phyloP scores from a whole-genome alignment of 2,329 filamentous ascomycete species.

The Keithomyces neogunnii region DNA sequence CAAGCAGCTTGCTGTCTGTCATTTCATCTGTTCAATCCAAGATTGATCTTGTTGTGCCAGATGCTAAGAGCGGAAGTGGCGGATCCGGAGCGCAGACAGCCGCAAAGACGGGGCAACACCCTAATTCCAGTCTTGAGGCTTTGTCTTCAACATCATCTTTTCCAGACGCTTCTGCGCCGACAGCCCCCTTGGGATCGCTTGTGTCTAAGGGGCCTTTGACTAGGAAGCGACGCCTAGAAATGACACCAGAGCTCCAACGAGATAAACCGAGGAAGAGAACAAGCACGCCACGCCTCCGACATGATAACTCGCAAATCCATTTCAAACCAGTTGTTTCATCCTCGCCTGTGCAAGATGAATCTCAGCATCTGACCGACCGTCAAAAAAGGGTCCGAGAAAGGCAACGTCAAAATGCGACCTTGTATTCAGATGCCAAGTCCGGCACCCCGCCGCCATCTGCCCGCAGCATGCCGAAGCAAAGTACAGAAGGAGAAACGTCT shows the following conservation, averaged over 20 bases:
- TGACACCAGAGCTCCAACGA: slow-evolving; percentile 16
- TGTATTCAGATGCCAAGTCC: slow-evolving; percentile 62
- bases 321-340: slow-evolving; percentile 63
- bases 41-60: slow-evolving; percentile 37
- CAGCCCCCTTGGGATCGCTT: slow-evolving; percentile 8
- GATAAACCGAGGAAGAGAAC: slow-evolving; percentile 17
- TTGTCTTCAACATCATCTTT: slow-evolving; percentile 22
- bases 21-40: slow-evolving; percentile 52
- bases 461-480: slow-evolving; percentile 10
- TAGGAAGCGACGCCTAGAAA: slow-evolving; percentile 20
- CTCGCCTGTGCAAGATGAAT: slow-evolving; percentile 44
- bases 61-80: slow-evolving; percentile 28
- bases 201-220: slow-evolving; percentile 14
- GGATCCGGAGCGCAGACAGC: slow-evolving; percentile 30
- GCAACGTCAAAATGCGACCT: slow-evolving; percentile 55
- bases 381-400: slow-evolving; percentile 71
- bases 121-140: slow-evolving; percentile 30
- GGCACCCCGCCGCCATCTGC: slow-evolving; percentile 26
- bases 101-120: slow-evolving; percentile 40
- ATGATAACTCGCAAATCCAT: slow-evolving; percentile 75
- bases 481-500: slow-evolving; percentile 6
- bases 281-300: slow-evolving; percentile 50
- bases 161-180: slow-evolving; percentile 12
- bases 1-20: slow-evolving; percentile 51
- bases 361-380: slow-evolving; percentile 68